Evolutionary conservation across 2,329 filamentous ascomycete genomes (phyloP), one percentile per base, ranked within the genome.

Genomic region (Arthrinium phaeospermum): DNA sequence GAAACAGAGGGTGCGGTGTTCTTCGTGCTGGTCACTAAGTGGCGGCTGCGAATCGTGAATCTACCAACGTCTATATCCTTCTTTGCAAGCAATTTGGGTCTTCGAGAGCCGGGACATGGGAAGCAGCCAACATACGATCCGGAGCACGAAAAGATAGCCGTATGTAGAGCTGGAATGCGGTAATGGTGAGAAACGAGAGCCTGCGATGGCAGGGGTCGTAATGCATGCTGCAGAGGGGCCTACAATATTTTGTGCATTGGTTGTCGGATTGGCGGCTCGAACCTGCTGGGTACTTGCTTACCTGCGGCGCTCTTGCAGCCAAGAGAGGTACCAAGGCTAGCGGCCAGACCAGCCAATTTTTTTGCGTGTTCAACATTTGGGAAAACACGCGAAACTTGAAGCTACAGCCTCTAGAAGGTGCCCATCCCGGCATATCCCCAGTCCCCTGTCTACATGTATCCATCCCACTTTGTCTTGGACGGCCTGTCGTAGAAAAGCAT

Each of bases 311-410:
- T 13, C 24, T 30, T 6, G 46, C 71, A 49, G 57, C 19, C 19
- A 64, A 5, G n/a, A 37, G 34, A 64, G 57, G 57, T 64, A 64
- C 57, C 57, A n/a, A 53, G 24, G 49, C 30, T 61, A 46, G 61
- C 51, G 53, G 45, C 45, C 70, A 44, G 47, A 67, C 72, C 72
- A 72, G 61, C 70, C 70, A 71, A 71, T 72, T 72, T 73, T 68
- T 73, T 72, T 73, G 70, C 70, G 45, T 67, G 72, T 73, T 73
- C 72, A 73, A 73, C 72, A 73, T 73, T 73, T 73, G 72, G 72
- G 72, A 73, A 70, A 53, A 64, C 34, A 41, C 57, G 57, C 57
- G 57, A 37, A 64, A 41, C 34, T n/a, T 64, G 34, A 64, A n/a
- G 57, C 57, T 64, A 64, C 57, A 24, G 19, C 57, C 57, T 64